Evolutionary conservation across 306 rosid genomes (phyloP), one percentile per base, ranked within the genome.

Genomic region (Argentina anserina): DNA sequence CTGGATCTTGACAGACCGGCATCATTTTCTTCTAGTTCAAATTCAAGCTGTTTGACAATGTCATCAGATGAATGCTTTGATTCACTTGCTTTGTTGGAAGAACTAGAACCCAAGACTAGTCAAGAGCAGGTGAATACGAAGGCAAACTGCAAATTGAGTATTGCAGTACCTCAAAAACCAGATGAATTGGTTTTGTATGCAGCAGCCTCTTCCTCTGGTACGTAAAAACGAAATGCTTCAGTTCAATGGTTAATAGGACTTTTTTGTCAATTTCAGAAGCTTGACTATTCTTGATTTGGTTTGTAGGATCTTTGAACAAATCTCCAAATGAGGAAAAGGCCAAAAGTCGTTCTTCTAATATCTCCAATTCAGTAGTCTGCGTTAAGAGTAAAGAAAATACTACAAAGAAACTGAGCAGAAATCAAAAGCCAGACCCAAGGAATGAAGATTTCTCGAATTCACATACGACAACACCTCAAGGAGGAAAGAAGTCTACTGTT

Each of bases 61-160:
- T 75, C 86, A 2, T 85, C 86, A 4, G 83, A 68, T n/a, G 85
- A 80, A 63, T 67, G 59, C 40, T 85, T 85, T 21, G 86, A 80
- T 75, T 15, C 65, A 1, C 52, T 71, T 61, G 84, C 55, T 9
- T 41, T 85, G 62, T 76, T 82, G 76, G 55, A 56, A 41, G 83
- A 75, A 49, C 34, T 75, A 64, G 81, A 80, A 41, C 33, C 47
- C 6, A 67, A 55, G 46, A 49, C 49, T 49, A 59, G 47, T 43
- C 71, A n/a, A 7, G 67, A 61, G 21, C 31, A 4, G 56, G 59
- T 10, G 11, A 77, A 29, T 34, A 80, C 74, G 31, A 71, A 55
- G 55, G 74, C 76, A 17, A 74, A 34, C 72, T 73, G 78, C 80
- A 85, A 56, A 74, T 65, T 70, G 60, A 70, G 67, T 17, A 56